A percentile compares a stretch with the other conserved stretches of the same genome.
phyloP scores from a whole-genome alignment of 352 stramenopile species.

The Globisporangium yorkense region DNA sequence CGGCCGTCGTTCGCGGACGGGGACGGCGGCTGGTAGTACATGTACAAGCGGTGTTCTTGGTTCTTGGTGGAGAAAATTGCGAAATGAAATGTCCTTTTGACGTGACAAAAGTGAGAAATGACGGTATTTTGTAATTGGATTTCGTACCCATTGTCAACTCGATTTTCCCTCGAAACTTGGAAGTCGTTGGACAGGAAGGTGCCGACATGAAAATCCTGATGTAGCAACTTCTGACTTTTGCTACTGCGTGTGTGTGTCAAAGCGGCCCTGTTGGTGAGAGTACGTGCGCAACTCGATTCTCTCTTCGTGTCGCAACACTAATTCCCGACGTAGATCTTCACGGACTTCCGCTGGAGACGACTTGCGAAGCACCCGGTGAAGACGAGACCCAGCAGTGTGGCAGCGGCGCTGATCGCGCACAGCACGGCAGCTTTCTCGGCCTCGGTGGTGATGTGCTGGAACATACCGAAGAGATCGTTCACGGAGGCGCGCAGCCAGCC shows the following conservation, averaged over 20 bases:
- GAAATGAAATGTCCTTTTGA: too few relatives aligned
- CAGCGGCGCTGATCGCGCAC: conserved; percentile 17
- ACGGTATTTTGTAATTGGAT: too few relatives aligned
- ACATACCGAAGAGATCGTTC: conserved; percentile 37
- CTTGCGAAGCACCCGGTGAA: conserved; percentile 35
- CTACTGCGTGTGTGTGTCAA: too few relatives aligned
- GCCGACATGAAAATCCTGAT: too few relatives aligned
- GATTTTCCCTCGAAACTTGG: too few relatives aligned
- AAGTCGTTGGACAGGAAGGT: too few relatives aligned
- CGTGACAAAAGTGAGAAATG: too few relatives aligned
- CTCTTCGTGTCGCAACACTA: neutral
- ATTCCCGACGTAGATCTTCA: conserved; percentile 51
- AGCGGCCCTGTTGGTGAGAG: too few relatives aligned
- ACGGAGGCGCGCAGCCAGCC: conserved; percentile 37
- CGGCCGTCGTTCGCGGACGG: conserved; percentile 4
- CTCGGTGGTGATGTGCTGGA: conserved; percentile 38
- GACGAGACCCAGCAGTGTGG: conserved; percentile 27
- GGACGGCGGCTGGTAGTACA: conserved; percentile 11
- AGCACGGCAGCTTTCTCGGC: conserved; percentile 30
- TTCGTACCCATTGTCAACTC: too few relatives aligned
- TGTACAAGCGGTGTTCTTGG: neutral
- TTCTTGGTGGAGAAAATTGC: neutral
- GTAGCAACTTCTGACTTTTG: too few relatives aligned
- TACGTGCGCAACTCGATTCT: too few relatives aligned
- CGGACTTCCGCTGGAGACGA: conserved; percentile 38